Base-by-base conservation (phyloP, 257 asterid genomes). In the Solanum ahanhuiri region DNA sequence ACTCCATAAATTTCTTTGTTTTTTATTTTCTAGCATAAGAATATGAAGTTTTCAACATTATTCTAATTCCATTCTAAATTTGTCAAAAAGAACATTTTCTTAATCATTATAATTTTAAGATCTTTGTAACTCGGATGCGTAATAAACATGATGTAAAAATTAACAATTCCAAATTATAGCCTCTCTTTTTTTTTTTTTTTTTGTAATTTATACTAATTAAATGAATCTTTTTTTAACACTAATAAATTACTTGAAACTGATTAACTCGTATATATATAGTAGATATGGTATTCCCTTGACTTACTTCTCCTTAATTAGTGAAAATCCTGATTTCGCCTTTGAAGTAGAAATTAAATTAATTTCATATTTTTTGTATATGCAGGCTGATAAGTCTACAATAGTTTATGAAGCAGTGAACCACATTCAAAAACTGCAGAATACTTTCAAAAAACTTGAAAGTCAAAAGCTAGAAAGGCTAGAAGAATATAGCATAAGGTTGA, bases 371-470 rank as follows among this genome's bases (percentile, higher is more conserved):
- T 23, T 14, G 3, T 41, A 23, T 10, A 3, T 45, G 88, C 91
- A 96, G 99, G 92, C 93, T 0, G 98, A 95, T 91, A 95, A 95
- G 87, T 88, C 95, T 35, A 95, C 94, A 33, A 90, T 95, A 15
- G 98, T 96, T n/a, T 95, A 94, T 76, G 97, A 93, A 89, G 95
- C 98, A 1, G 89, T 91, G 43, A 92, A 73, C 28, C 86, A 88
- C 91, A 94, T 96, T 1, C 93, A 70, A 67, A 72, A 86, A 7
- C 83, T 94, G 70, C 86, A 93, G 57, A 81, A 90, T 48, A 90
- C 86, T 2, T 86, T 91, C 2, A 70, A 90, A 3, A 86, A 79
- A 3, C 96, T 96, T 4, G 82, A 93, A 87, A 90, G 87, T 35
- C 89, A 87, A 39, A 96, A 94, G 91, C 75, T 88, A 1, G 93